A percentile compares a stretch with the other conserved stretches of the same genome.
Evolutionary conservation across 2,329 filamentous ascomycete species (phyloP).

Genomic region (Verticillium isaacii): DNA sequence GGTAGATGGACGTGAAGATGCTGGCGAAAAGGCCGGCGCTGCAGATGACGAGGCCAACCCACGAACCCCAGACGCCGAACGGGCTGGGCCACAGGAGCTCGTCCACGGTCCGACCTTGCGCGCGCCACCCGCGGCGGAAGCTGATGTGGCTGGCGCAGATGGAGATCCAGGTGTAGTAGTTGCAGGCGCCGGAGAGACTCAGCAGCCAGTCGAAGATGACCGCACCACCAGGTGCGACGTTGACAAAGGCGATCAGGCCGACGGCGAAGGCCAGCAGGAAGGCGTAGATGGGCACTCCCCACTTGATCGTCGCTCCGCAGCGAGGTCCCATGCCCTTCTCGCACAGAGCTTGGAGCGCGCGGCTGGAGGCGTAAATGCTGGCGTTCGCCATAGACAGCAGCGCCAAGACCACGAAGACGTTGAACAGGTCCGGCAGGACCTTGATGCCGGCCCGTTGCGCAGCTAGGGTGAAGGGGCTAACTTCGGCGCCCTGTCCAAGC

Average conservation of each 20-base stretch:
- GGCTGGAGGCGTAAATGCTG: conserved; percentile 34
- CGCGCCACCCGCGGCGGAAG: conserved; percentile 34
- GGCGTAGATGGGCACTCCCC: conserved; percentile 38
- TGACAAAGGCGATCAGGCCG: conserved; percentile 39
- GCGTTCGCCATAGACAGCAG: conserved; percentile 32
- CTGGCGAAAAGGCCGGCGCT: conserved; percentile 23
- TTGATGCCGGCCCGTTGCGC: conserved; percentile 20
- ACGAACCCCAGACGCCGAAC: conserved; percentile 21
- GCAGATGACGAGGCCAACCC: conserved; percentile 19
- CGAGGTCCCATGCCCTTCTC: conserved; percentile 27
- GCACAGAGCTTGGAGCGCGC: conserved; percentile 30
- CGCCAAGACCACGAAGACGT: conserved; percentile 29
- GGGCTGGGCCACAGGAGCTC: conserved; percentile 26
- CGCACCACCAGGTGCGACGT: conserved; percentile 26
- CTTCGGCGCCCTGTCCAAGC: conserved; percentile 13
- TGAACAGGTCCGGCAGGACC: conserved; percentile 23
- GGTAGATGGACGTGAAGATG: conserved; percentile 19
- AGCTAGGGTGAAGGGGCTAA: conserved; percentile 22
- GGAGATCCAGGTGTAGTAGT: conserved; percentile 43
- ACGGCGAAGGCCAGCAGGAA: conserved; percentile 32
- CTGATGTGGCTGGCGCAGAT: conserved; percentile 41
- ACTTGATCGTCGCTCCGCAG: conserved; percentile 17
- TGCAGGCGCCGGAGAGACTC: conserved; percentile 39
- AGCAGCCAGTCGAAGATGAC: conserved; percentile 40
- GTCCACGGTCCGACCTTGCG: conserved; percentile 28